Conservation (phyloP, 305 asterid genomes). For the Fraxinus floribunda region DNA sequence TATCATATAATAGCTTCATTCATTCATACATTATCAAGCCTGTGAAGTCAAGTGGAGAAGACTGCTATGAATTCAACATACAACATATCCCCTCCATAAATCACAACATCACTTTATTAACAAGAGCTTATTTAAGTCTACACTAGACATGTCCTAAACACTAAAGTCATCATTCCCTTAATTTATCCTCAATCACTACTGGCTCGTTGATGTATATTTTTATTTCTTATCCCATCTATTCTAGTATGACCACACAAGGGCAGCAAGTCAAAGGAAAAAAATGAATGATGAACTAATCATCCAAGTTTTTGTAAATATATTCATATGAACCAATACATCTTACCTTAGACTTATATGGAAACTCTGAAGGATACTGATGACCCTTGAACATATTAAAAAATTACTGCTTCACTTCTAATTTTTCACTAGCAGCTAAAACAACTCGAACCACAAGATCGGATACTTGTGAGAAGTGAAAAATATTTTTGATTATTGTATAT, state of each 20-base stretch:
- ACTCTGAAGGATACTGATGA: constrained; percentile 24
- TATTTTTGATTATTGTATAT: too few species aligned
- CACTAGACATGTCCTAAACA: background rate
- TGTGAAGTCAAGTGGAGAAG: background rate
- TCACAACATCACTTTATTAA: background rate
- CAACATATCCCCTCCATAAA: background rate
- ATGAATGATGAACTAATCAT: background rate
- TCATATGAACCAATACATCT: constrained; percentile 6
- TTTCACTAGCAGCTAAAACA: too few species aligned
- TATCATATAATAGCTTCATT: background rate
- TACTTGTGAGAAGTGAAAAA: too few species aligned
- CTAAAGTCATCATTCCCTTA: background rate
- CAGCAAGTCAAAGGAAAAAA: background rate
- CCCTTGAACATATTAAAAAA: too few species aligned
- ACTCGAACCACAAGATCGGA: too few species aligned
- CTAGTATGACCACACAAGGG: background rate
- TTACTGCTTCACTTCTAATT: too few species aligned
- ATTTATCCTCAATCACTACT: background rate
- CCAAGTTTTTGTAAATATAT: background rate
- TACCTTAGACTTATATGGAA: constrained; percentile 67
- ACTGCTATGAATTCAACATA: background rate
- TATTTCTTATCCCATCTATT: background rate
- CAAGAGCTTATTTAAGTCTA: background rate
- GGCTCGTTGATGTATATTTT: background rate
- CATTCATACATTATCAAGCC: background rate